Conservation (phyloP, 2,329 filamentous ascomycete genomes). For the Thermoascus crustaceus region DNA sequence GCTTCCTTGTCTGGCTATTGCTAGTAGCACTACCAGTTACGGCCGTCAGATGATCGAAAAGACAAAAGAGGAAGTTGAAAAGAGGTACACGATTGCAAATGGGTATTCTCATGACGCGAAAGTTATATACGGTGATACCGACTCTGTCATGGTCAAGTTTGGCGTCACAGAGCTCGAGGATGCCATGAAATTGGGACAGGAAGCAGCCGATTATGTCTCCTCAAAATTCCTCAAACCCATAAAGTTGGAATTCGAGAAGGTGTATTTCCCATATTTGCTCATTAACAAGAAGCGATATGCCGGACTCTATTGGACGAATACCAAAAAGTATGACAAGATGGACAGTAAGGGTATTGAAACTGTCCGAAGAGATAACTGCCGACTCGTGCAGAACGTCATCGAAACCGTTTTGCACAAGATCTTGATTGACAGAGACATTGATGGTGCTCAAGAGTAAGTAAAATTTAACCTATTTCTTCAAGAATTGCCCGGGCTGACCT, state of each 20-base stretch:
- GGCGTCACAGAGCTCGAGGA: slow-evolving; percentile 78
- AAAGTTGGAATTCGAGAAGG: slow-evolving; percentile 98
- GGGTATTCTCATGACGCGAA: slow-evolving; percentile 91
- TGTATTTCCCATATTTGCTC: slow-evolving; percentile 93
- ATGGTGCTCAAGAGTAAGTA: slow-evolving; percentile 84
- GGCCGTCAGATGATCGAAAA: slow-evolving; percentile 98
- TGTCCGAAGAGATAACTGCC: slow-evolving; percentile 90
- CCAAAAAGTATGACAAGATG: slow-evolving; percentile 98
- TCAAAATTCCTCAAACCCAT: slow-evolving; percentile 92
- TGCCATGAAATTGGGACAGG: slow-evolving; percentile 91
- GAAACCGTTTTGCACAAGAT: slow-evolving; percentile 95
- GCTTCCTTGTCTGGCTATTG: slow-evolving; percentile 86
- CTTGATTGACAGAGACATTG: slow-evolving; percentile 82
- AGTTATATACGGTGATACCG: slow-evolving; percentile 97
- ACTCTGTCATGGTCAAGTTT: slow-evolving; percentile 99
- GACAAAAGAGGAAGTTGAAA: slow-evolving; percentile 92
- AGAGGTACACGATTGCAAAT: slow-evolving; percentile 81
- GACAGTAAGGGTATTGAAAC: slow-evolving; percentile 99
- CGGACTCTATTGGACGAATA: slow-evolving; percentile 93
- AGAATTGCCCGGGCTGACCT: slow-evolving; percentile 27
- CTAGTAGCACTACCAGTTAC: slow-evolving; percentile 93
- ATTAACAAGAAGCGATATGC: slow-evolving; percentile 99
- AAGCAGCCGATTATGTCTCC: slow-evolving; percentile 82
- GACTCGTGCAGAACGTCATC: slow-evolving; percentile 92
- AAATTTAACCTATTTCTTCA: slow-evolving; percentile 1